Base-by-base conservation (phyloP, 768 basidiomycete genomes). In the Suillus lakei region DNA sequence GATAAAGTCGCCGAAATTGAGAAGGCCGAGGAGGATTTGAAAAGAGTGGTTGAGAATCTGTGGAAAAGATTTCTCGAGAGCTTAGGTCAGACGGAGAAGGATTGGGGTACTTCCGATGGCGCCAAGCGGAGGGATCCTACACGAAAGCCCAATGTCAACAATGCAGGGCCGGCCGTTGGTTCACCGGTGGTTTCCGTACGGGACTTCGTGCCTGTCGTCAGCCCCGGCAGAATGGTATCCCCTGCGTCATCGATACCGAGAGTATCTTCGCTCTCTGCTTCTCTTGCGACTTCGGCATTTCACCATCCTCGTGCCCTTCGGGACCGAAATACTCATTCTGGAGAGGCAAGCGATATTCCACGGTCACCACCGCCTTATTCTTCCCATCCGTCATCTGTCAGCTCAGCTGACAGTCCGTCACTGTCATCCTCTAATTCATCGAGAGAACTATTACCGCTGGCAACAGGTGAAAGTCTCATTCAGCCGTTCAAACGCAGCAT, bases 221-320 rank as follows among this genome's bases (percentile, higher is more conserved):
- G 75, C 36, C 62, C 82, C 10, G 66, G 80, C 64, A 79, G 83
- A 51, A 72, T 77, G 41, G 71, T 77, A 68, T 74, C 79, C 60
- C 70, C 78, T 4, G 72, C 83, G 39, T 72, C 84, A 6, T 74
- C 80, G 32, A 70, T 75, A 32, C 79, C 82, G 36, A 79, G 81
- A 59, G 66, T 82, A 38, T 93, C 91, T 61, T 86, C 88, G 6
- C 84, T 93, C 50, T 92, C 91, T 23, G 86, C 85, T n/a, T 91
- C 91, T 39, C 79, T 92, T 51, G 86, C 83, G 7, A 85, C 84
- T 26, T 82, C 89, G 23, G 77, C 79, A 18, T 86, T 91, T 68
- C 83, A 89, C 65, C 80, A 86, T 69, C 84, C 86, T 5, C 82
- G 75, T 63, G 79, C 79, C 28, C 70, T 64, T 60, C 69, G 68